These are phyloP conservation scores for Anaeromyces robustus DNA, from an alignment of 192 early-diverging fungal genomes.

Conservation along the genomic window DNA sequence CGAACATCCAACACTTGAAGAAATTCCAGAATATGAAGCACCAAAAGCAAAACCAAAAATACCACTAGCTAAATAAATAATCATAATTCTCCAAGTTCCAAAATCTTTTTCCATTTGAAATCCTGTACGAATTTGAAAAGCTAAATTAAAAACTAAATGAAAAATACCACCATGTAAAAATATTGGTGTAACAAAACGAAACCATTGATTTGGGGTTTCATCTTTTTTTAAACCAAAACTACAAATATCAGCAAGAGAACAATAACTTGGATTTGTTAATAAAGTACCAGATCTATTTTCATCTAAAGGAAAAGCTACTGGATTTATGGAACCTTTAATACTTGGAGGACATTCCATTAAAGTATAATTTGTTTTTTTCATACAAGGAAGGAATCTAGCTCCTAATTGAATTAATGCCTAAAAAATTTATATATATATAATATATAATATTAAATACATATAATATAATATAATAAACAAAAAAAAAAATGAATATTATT, in stretches of 20 bases:
- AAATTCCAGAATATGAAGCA: slow-evolving; percentile 32
- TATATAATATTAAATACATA: no score
- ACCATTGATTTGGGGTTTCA: slow-evolving; percentile 54
- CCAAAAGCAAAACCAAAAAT: slow-evolving; percentile 73
- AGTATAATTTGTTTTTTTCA: slow-evolving; percentile 17
- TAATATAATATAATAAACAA: no score
- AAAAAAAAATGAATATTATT: no score
- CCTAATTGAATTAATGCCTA: slow-evolving; percentile 53
- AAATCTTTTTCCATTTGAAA: slow-evolving; percentile 58
- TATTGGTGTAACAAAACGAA: slow-evolving; percentile 63
- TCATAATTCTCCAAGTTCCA: slow-evolving; percentile 51
- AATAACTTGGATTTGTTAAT: no score
- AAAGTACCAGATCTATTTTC: no score
- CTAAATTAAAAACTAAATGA: slow-evolving; percentile 60
- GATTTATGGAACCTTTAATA: slow-evolving; percentile 42
- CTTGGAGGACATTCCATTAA: neutral
- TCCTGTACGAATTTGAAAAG: slow-evolving; percentile 53
- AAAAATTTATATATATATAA: no score
- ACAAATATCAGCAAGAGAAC: neutral
- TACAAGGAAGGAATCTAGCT: slow-evolving; percentile 67
- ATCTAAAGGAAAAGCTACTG: neutral
- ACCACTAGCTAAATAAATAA: slow-evolving; percentile 58
- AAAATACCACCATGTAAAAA: slow-evolving; percentile 69
- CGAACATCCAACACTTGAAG: slow-evolving; percentile 38
- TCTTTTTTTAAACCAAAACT: neutral